A percentile compares a stretch with the other conserved stretches of the same genome.
These are phyloP conservation scores for Scleroderma citrinum DNA, from an alignment of 768 basidiomycete genomes.

Conservation along the genomic window DNA sequence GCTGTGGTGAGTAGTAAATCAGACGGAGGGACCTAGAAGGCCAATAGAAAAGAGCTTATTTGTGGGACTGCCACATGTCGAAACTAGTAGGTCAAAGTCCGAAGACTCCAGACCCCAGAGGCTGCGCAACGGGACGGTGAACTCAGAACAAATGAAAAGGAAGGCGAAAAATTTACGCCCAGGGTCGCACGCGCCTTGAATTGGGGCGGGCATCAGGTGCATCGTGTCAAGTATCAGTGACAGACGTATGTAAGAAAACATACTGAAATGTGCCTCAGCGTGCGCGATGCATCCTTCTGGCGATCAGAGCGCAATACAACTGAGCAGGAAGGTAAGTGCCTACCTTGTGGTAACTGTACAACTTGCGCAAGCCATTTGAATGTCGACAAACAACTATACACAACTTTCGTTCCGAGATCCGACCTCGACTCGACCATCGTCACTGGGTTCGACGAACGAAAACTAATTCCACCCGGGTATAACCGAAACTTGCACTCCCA, in stretches of 20 bases:
- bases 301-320: not conserved
- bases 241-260: not conserved
- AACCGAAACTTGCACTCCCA: too few relatives aligned
- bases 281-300: too few relatives aligned
- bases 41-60: not conserved
- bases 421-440: not conserved
- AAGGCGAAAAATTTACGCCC: not conserved
- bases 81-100: not conserved
- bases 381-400: not conserved
- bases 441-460: too few relatives aligned
- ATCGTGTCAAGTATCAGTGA: not conserved
- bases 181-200: not conserved
- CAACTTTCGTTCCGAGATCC: not conserved
- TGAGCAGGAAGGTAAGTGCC: too few relatives aligned
- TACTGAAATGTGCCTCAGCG: too few relatives aligned
- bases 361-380: too few relatives aligned
- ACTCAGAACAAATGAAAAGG: not conserved
- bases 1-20: not conserved
- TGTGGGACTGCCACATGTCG: not conserved
- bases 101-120: not conserved
- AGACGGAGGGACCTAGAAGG: not conserved
- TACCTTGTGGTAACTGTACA: too few relatives aligned
- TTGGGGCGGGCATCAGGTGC: not conserved
- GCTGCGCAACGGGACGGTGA: not conserved
- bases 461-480: too few relatives aligned